These are phyloP conservation scores for Hypoxylon rickii DNA, from an alignment of 495 filamentous ascomycete genomes.

Conservation along the genomic window DNA sequence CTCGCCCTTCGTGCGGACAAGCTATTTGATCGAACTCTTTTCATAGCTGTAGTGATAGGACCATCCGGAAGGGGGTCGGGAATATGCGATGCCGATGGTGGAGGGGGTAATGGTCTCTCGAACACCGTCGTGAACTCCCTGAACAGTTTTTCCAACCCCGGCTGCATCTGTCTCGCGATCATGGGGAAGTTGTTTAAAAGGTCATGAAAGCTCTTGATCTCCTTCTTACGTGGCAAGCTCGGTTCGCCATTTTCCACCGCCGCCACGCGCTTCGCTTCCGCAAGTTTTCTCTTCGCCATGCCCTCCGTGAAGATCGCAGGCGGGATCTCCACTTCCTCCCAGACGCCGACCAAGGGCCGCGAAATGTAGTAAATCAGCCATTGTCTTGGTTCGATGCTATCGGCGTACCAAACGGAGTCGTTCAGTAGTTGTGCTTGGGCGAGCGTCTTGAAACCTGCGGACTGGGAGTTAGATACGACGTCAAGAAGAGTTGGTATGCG, in stretches of 20 bases:
- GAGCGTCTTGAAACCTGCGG: constrained; percentile 83
- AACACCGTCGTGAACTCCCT: constrained; percentile 85
- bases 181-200: constrained; percentile 91
- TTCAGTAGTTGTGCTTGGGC: constrained; percentile 87
- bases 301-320: constrained; percentile 61
- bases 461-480: constrained; percentile 12
- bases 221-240: constrained; percentile 72
- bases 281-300: constrained; percentile 33
- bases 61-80: constrained; percentile 57
- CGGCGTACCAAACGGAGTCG: constrained; percentile 86
- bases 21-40: constrained; percentile 54
- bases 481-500: neutral
- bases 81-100: constrained; percentile 64
- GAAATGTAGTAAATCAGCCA: constrained; percentile 99
- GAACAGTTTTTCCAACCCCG: constrained; percentile 87
- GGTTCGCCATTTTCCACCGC: constrained; percentile 42
- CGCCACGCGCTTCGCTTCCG: constrained; percentile 39
- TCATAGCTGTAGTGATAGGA: constrained; percentile 55
- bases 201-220: constrained; percentile 88
- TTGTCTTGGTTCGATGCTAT: constrained; percentile 78
- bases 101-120: constrained; percentile 80
- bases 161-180: constrained; percentile 96
- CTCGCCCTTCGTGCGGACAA: constrained; percentile 36
- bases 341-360: constrained; percentile 82
- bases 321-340: constrained; percentile 71